These are phyloP conservation scores for Trichomonas tenax DNA, from an alignment of 208 protist species.

Conservation along the genomic window DNA sequence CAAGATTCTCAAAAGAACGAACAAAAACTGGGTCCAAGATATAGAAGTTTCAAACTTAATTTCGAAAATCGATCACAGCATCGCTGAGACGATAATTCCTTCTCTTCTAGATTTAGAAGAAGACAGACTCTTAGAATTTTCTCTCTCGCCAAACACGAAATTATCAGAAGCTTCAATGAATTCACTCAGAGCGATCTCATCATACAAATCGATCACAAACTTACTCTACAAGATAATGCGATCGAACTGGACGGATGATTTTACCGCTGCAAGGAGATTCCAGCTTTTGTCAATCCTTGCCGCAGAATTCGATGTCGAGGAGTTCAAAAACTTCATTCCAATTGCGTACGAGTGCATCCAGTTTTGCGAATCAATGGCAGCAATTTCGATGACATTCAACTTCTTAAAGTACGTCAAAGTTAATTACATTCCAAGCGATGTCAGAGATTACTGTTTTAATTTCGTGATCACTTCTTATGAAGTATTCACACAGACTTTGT, in stretches of 20 bases:
- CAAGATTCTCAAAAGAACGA: not conserved
- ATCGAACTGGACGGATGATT: not conserved
- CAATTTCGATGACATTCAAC: not conserved
- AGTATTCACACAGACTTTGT: not conserved
- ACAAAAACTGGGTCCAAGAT: conserved; percentile 8
- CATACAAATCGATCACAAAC: not conserved
- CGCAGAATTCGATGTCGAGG: not conserved
- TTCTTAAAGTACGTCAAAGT: not conserved
- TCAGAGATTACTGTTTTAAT: not conserved
- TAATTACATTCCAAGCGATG: not conserved
- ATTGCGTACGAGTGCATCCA: not conserved
- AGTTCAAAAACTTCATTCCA: not conserved
- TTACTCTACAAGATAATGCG: not conserved
- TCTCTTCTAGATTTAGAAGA: not conserved
- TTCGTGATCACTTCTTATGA: not conserved
- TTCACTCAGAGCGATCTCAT: not conserved
- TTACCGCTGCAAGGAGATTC: not conserved
- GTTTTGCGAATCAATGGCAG: not conserved
- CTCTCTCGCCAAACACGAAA: not conserved
- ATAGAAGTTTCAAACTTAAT: not conserved
- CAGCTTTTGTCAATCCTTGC: not conserved
- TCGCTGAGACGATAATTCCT: not conserved
- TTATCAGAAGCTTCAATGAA: not conserved
- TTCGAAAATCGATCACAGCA: not conserved
- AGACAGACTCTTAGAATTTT: not conserved